phyloP scores from a whole-genome alignment of 139 green algal species.

The Coccomyxa sp. region DNA sequence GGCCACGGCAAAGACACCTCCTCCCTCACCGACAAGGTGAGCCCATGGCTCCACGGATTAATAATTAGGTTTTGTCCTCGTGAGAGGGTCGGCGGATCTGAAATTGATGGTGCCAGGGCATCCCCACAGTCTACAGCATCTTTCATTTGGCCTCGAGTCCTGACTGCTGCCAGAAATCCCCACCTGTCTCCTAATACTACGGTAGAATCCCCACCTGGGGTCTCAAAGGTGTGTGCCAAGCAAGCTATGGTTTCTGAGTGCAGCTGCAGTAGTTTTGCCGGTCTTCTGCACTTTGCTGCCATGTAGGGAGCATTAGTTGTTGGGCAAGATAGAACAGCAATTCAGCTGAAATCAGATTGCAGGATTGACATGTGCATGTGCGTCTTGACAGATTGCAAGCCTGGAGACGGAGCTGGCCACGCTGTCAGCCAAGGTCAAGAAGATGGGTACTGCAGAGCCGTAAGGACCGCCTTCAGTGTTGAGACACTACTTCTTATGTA shows the following conservation, averaged over 20 bases:
- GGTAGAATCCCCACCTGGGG: no score
- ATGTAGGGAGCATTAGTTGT: background rate
- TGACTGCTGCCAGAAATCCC: no score
- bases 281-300: background rate
- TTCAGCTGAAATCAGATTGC: no score
- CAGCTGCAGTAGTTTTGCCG: background rate
- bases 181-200: no score
- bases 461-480: no score
- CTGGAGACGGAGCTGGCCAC: background rate
- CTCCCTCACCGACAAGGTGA: background rate
- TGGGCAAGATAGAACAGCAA: background rate
- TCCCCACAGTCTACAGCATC: no score
- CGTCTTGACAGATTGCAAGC: background rate
- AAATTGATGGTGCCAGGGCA: background rate
- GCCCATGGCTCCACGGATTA: no score
- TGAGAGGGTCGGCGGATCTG: background rate
- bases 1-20: background rate
- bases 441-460: background rate
- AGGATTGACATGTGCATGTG: background rate
- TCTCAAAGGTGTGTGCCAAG: background rate
- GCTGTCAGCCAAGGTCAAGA: background rate
- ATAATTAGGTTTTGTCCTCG: background rate
- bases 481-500: no score
- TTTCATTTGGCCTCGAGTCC: no score
- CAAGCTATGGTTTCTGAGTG: background rate